Evolutionary conservation across 805 yeast species (phyloP).

Genomic region (Yarrowia phangngaensis): DNA sequence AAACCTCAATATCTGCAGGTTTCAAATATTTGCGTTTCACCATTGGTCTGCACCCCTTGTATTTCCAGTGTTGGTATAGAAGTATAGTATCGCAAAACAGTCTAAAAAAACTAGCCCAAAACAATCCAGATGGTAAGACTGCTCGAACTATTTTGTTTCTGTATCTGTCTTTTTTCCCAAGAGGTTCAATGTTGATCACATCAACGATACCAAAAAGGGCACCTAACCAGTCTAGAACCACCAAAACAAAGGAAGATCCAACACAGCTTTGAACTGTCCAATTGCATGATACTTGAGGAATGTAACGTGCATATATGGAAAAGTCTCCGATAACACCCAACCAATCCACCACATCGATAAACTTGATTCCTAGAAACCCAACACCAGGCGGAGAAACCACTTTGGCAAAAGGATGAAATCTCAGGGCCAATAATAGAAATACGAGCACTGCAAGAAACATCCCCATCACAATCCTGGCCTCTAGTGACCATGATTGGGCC

Average conservation of each 20-base stretch:
- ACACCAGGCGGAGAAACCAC: slow-evolving; percentile 13
- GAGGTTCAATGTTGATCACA: background rate
- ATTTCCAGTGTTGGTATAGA: slow-evolving; percentile 12
- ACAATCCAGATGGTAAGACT: slow-evolving; percentile 10
- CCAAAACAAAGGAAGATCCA: slow-evolving; percentile 8
- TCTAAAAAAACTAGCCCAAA: slow-evolving; percentile 10
- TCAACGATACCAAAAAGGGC: slow-evolving; percentile 8
- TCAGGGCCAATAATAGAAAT: background rate
- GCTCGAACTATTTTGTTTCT: slow-evolving; percentile 8
- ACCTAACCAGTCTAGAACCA: background rate
- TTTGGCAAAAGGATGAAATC: slow-evolving; percentile 9
- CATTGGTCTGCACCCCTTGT: slow-evolving; percentile 16
- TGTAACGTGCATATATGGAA: slow-evolving; percentile 4
- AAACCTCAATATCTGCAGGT: slow-evolving; percentile 13
- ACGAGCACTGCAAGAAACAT: slow-evolving; percentile 2
- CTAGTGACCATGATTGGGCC: slow-evolving; percentile 20
- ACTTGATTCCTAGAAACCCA: slow-evolving; percentile 28
- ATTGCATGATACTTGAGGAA: slow-evolving; percentile 28
- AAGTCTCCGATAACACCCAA: slow-evolving; percentile 27
- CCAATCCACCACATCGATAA: slow-evolving; percentile 29
- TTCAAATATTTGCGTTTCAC: slow-evolving; percentile 12
- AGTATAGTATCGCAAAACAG: slow-evolving; percentile 8
- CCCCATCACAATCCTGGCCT: slow-evolving; percentile 20
- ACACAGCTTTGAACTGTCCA: slow-evolving; percentile 20
- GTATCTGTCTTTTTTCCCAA: slow-evolving; percentile 8